Evolutionary conservation across 2,329 filamentous ascomycete genomes (phyloP).

Genomic region (Alternaria burnsii): DNA sequence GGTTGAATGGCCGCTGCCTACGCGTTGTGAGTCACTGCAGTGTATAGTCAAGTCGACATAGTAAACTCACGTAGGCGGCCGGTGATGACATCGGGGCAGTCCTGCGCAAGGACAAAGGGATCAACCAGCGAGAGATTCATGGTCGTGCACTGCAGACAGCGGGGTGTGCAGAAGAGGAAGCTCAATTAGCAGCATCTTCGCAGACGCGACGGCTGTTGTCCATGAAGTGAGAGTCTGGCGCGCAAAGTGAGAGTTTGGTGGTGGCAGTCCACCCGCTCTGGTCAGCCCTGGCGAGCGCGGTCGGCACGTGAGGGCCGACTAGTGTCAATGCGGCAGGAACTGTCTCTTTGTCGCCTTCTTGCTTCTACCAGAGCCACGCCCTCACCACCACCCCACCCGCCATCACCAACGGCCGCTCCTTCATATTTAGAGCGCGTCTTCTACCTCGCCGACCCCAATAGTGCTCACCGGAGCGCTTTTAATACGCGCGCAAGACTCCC

Average conservation of each 20-base stretch:
- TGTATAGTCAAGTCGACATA: slow-evolving; percentile 64
- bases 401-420: slow-evolving; percentile 43
- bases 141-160: slow-evolving; percentile 26
- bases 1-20: slow-evolving; percentile 69
- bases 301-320: slow-evolving; percentile 21
- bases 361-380: slow-evolving; percentile 30
- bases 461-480: slow-evolving; percentile 38
- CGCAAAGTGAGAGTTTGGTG: slow-evolving; percentile 16
- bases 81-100: slow-evolving; percentile 90
- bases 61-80: slow-evolving; percentile 78
- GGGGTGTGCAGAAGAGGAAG: slow-evolving; percentile 19
- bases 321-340: slow-evolving; percentile 15
- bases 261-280: not conserved
- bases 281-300: not conserved
- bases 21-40: slow-evolving; percentile 40
- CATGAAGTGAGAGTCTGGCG: slow-evolving; percentile 17
- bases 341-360: slow-evolving; percentile 23
- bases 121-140: slow-evolving; percentile 79
- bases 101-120: slow-evolving; percentile 75
- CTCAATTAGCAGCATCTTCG: slow-evolving; percentile 34
- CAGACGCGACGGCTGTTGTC: slow-evolving; percentile 20
- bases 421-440: slow-evolving; percentile 48
- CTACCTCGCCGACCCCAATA: slow-evolving; percentile 30
- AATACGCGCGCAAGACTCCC: slow-evolving; percentile 33
- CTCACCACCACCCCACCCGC: slow-evolving; percentile 37